Conservation (phyloP, 345 rosid genomes). For the Theobroma cacao region DNA sequence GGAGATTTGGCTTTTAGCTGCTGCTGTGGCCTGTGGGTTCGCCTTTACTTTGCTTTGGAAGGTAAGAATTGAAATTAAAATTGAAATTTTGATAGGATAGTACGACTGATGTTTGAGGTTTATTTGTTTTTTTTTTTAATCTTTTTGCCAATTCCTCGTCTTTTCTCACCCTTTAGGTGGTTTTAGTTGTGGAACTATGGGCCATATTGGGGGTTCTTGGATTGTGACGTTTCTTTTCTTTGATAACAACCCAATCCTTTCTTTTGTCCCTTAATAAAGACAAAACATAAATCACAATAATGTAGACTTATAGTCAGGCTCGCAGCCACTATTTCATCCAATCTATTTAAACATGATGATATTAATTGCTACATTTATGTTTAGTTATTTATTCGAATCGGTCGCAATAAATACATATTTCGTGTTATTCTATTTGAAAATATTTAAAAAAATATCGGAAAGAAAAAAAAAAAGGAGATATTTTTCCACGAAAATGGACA, state of each 20-base stretch:
- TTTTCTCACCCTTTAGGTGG: background rate
- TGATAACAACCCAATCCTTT: background rate
- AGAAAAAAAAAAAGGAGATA: too few species aligned
- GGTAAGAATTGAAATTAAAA: background rate
- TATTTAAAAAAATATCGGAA: background rate
- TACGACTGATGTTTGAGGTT: background rate
- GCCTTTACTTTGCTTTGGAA: background rate
- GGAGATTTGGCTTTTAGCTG: conserved; percentile 43
- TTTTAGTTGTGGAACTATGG: conserved; percentile 22
- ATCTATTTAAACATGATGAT: too few species aligned
- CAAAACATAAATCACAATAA: background rate
- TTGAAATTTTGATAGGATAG: background rate
- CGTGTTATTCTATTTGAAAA: background rate
- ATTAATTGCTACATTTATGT: too few species aligned
- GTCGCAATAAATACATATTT: too few species aligned
- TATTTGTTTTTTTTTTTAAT: conserved; percentile 11
- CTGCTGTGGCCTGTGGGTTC: background rate
- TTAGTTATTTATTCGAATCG: too few species aligned
- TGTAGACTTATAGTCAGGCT: background rate
- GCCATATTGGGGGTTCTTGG: conserved; percentile 24
- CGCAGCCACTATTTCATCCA: too few species aligned
- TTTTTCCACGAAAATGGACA: background rate
- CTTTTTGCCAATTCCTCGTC: background rate
- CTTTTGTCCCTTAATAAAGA: background rate
- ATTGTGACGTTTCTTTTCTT: conserved; percentile 22